Percentiles rank a stretch among this genome's conserved stretches.
Evolutionary conservation across 305 asterid genomes (phyloP).

Genomic region (Euphrasia arctica): DNA sequence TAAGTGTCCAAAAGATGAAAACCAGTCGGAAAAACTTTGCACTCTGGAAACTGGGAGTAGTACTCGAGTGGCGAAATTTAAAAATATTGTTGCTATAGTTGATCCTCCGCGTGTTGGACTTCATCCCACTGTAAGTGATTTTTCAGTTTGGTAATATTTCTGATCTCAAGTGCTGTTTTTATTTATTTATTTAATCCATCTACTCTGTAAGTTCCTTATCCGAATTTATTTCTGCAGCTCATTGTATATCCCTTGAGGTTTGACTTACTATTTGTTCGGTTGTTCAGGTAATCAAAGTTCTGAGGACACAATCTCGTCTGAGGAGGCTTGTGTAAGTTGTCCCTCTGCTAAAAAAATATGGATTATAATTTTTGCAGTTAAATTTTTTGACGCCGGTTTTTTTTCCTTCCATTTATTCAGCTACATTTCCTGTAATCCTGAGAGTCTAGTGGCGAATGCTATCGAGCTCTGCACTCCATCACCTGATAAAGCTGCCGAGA

Average conservation of each 20-base stretch:
- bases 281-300: slow-evolving; percentile 79
- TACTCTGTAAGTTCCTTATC: background rate
- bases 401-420: slow-evolving; percentile 38
- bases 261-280: background rate
- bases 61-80: slow-evolving; percentile 41
- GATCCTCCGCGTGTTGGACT: slow-evolving; percentile 99
- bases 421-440: slow-evolving; percentile 96
- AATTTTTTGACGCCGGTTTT: slow-evolving; percentile 20
- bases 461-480: slow-evolving; percentile 98
- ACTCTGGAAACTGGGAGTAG: slow-evolving; percentile 30
- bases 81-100: slow-evolving; percentile 87
- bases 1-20: slow-evolving; percentile 33
- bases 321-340: slow-evolving; percentile 90
- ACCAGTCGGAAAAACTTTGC: slow-evolving; percentile 32
- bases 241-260: background rate
- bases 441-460: slow-evolving; percentile 94
- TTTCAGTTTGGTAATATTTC: slow-evolving; percentile 1
- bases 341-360: background rate
- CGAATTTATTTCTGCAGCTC: background rate
- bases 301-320: slow-evolving; percentile 74
- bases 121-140: slow-evolving; percentile 89
- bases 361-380: slow-evolving; percentile 2
- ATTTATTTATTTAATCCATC: background rate
- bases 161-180: too few relatives aligned
- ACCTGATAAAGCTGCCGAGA: slow-evolving; percentile 45